These are phyloP conservation scores for Andrographis paniculata DNA, from an alignment of 305 asterid species.

Conservation along the genomic window DNA sequence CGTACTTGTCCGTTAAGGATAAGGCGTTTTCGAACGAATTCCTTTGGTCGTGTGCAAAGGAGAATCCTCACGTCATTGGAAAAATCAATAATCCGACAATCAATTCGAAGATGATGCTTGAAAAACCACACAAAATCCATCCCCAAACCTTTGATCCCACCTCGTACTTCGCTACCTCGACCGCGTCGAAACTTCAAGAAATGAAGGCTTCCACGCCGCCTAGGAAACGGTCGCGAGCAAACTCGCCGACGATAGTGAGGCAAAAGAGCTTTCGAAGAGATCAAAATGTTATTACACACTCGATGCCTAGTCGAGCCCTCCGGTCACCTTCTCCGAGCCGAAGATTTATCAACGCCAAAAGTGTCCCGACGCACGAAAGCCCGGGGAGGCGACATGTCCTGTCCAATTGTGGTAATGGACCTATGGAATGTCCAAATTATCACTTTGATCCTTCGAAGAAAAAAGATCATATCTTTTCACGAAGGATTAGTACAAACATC, in stretches of 20 bases:
- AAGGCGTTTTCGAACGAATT: conserved; percentile 56
- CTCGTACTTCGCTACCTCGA: conserved; percentile 1
- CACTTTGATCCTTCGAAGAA: conserved; percentile 18
- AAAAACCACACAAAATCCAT: conserved; percentile 12
- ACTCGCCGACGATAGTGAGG: conserved; percentile 42
- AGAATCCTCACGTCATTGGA: conserved; percentile 40
- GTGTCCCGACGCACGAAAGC: conserved; percentile 15
- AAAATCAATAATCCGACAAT: conserved; percentile 10
- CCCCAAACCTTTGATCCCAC: conserved; percentile 12
- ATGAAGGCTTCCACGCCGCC: conserved; percentile 17
- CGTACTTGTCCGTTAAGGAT: conserved; percentile 33
- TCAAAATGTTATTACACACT: conserved; percentile 13
- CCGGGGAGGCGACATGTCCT: conserved; percentile 17
- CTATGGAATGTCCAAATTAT: conserved; percentile 23
- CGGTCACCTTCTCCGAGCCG: conserved; percentile 61
- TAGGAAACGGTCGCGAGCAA: conserved; percentile 48
- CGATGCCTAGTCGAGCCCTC: conserved; percentile 23
- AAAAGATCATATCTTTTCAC: conserved; percentile 14
- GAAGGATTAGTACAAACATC: conserved; percentile 26
- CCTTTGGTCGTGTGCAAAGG: conserved; percentile 46
- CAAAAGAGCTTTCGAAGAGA: conserved; percentile 67
- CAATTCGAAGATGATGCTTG: conserved; percentile 14
- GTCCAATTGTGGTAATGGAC: not conserved
- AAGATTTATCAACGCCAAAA: conserved; percentile 21
- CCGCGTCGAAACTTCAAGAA: conserved; percentile 11